Percentiles rank a stretch among this genome's conserved stretches.
Evolutionary conservation across 169 alveolate species (phyloP).

Genomic region (Plasmodium coatneyi): DNA sequence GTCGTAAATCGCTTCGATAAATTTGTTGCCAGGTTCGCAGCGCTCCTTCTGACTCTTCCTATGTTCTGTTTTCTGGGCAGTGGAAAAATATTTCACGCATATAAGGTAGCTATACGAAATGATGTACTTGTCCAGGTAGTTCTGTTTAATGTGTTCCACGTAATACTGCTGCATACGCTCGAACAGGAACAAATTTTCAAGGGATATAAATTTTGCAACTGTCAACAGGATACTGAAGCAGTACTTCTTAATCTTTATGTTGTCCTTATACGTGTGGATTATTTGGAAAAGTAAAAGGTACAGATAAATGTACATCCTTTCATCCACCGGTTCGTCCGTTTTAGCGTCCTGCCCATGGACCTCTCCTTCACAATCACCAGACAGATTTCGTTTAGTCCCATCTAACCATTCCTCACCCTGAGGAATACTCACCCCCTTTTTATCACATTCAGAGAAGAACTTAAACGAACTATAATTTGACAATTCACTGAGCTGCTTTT

Average conservation of each 20-base stretch:
- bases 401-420: background rate
- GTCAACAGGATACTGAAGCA: constrained; percentile 53
- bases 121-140: constrained; percentile 64
- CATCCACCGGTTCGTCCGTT: constrained; percentile 1
- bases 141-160: background rate
- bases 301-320: constrained; percentile 35
- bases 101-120: constrained; percentile 60
- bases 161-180: constrained; percentile 58
- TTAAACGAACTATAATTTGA: constrained; percentile 36
- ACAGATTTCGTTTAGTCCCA: background rate
- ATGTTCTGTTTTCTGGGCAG: background rate
- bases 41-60: background rate
- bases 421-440: background rate
- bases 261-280: constrained; percentile 29
- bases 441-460: constrained; percentile 14
- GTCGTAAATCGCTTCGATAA: constrained; percentile 14
- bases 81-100: constrained; percentile 41
- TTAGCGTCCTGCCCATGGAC: background rate
- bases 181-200: constrained; percentile 65
- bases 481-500: constrained; percentile 7
- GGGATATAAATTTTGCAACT: constrained; percentile 34
- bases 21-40: background rate
- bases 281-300: constrained; percentile 73
- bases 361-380: background rate
- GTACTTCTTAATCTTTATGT: constrained; percentile 64